phyloP scores from a whole-genome alignment of 192 early-diverging fungal species.

The Powellomyces hirtus region DNA sequence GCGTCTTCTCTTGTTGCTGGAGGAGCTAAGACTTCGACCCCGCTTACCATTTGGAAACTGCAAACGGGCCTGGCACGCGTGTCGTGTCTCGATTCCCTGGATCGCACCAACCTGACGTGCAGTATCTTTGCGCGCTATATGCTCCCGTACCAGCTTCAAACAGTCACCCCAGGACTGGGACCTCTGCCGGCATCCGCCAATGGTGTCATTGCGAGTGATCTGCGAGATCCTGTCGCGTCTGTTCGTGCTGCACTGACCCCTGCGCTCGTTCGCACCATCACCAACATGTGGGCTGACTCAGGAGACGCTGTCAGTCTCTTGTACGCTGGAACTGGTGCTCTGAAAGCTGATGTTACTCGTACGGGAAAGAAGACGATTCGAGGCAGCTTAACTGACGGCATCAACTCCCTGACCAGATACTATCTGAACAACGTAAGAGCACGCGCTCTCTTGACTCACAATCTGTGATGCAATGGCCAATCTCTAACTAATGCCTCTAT shows the following conservation, averaged over 20 bases:
- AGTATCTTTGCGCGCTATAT: constrained; percentile 48
- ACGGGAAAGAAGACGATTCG: constrained; percentile 41
- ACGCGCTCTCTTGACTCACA: not conserved
- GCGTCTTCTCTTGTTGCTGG: no score
- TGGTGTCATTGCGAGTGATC: constrained; percentile 33
- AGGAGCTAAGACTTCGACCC: not conserved
- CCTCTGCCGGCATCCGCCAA: constrained; percentile 19
- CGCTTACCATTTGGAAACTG: constrained; percentile 22
- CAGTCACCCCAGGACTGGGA: constrained; percentile 30
- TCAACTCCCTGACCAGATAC: constrained; percentile 56
- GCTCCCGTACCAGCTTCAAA: constrained; percentile 45
- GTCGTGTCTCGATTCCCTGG: constrained; percentile 55
- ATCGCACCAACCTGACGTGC: constrained; percentile 58
- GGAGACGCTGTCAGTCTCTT: constrained; percentile 50
- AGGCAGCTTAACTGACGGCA: constrained; percentile 46
- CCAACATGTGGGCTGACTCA: constrained; percentile 54
- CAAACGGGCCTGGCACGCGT: constrained; percentile 52
- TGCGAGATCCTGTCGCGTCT: constrained; percentile 32
- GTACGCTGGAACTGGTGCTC: constrained; percentile 56
- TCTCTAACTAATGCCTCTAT: not conserved
- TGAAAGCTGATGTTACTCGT: constrained; percentile 50
- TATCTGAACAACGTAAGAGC: constrained; percentile 53
- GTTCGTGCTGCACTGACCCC: constrained; percentile 30
- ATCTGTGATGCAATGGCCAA: not conserved
- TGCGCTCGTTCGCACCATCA: not conserved